A percentile compares a stretch with the other conserved stretches of the same genome.
phyloP scores from a whole-genome alignment of 192 early-diverging fungal genomes.

The Funneliformis mosseae region DNA sequence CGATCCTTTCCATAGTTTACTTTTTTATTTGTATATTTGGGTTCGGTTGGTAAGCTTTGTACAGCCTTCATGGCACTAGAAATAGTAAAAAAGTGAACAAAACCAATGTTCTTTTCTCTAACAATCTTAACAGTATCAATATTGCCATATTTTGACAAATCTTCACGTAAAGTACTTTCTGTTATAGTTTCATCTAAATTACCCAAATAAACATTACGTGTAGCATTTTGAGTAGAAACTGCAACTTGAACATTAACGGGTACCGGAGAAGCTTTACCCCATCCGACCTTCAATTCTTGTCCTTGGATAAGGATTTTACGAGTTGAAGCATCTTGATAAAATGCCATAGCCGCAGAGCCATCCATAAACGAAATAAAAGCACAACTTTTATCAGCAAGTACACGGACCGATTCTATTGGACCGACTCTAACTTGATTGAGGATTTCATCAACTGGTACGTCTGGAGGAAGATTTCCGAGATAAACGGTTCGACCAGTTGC shows the following conservation, averaged over 20 bases:
- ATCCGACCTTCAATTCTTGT: slow-evolving; percentile 72
- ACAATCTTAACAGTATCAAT: slow-evolving; percentile 76
- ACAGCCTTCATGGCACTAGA: slow-evolving; percentile 75
- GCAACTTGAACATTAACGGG: slow-evolving; percentile 59
- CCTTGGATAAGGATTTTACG: slow-evolving; percentile 56
- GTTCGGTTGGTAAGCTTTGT: slow-evolving; percentile 56
- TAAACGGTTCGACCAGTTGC: slow-evolving; percentile 76
- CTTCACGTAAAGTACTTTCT: slow-evolving; percentile 54
- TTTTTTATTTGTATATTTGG: slow-evolving; percentile 57
- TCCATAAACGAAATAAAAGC: slow-evolving; percentile 84
- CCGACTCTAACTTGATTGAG: slow-evolving; percentile 74
- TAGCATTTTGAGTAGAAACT: slow-evolving; percentile 57
- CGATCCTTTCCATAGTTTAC: slow-evolving; percentile 87
- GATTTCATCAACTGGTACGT: slow-evolving; percentile 61
- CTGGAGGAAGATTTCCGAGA: slow-evolving; percentile 73
- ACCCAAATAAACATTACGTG: slow-evolving; percentile 84
- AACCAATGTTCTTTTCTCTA: slow-evolving; percentile 76
- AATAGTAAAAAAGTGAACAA: slow-evolving; percentile 80
- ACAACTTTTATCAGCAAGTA: slow-evolving; percentile 77
- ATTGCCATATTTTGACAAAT: slow-evolving; percentile 69
- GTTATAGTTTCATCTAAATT: slow-evolving; percentile 67
- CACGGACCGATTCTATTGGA: slow-evolving; percentile 66
- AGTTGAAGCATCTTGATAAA: slow-evolving; percentile 57
- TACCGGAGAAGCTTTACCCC: slow-evolving; percentile 67
- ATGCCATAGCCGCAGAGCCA: slow-evolving; percentile 58